A percentile compares a stretch with the other conserved stretches of the same genome.
phyloP scores from a whole-genome alignment of 2,329 filamentous ascomycete genomes.

The Rhexocercosporidium sp. region DNA sequence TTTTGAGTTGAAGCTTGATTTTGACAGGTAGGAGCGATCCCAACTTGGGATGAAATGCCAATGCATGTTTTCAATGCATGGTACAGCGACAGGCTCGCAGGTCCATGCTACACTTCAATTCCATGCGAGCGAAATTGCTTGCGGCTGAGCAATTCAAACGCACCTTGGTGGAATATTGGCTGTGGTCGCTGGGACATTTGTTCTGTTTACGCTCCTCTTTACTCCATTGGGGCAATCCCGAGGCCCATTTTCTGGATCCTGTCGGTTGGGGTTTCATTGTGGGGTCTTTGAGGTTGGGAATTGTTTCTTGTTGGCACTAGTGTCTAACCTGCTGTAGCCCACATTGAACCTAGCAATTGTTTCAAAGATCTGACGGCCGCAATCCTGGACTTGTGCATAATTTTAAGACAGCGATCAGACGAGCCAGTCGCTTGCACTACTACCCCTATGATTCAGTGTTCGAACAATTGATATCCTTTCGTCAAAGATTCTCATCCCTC shows the following conservation, averaged over 20 bases:
- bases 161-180: not conserved
- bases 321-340: constrained; percentile 23
- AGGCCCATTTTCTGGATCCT: not conserved
- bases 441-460: not conserved
- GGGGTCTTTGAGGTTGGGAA: not conserved
- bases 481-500: constrained; percentile 12
- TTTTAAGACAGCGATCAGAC: constrained; percentile 23
- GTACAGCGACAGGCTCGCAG: too few species aligned
- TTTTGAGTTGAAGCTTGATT: constrained; percentile 4
- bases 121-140: not conserved
- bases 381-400: constrained; percentile 3
- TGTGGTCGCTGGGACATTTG: not conserved
- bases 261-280: not conserved
- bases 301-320: constrained; percentile 13
- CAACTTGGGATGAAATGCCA: not conserved
- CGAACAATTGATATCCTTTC: constrained; percentile 14
- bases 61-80: not conserved
- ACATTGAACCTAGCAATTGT: constrained; percentile 18
- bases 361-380: constrained; percentile 24
- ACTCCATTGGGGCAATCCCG: not conserved
- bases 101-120: too few species aligned
- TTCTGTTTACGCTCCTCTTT: not conserved
- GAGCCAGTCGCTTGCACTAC: constrained; percentile 19
- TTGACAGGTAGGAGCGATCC: not conserved
- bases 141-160: not conserved